Evolutionary conservation across 2,329 filamentous ascomycete genomes (phyloP), one percentile per base, ranked within the genome.

Genomic region (Neoscytalidium dimidiatum): DNA sequence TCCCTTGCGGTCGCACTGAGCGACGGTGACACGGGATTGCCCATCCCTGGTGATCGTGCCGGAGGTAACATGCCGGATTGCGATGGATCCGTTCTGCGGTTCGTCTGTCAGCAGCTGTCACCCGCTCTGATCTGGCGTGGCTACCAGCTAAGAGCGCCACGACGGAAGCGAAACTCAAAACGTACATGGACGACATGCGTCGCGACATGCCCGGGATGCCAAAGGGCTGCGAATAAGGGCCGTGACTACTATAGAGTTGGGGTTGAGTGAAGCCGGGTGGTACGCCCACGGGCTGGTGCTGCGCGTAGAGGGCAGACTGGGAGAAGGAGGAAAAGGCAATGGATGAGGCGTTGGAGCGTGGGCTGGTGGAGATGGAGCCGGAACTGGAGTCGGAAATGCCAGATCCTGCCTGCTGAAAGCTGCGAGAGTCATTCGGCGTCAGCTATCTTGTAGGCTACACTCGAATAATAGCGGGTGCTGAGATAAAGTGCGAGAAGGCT

Each of bases 351-450:
- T 80, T 81, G 68, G 83, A 84, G 69, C 80, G 81, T 66, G 82
- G 81, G 70, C 81, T 83, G 70, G 81, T 81, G 68, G 82, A 83
- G 71, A 80, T 81, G 68, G 82, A 85, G 71, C 84, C 84, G 64
- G 81, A 83, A 64, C 82, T 84, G 67, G 85, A 84, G 76, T 87
- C 84, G 66, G 85, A 81, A 70, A 85, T 80, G 69, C 81, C 79
- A 72, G 61, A 64, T 35, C 64, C 52, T 64, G 63, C 35, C 17
- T 56, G 49, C 28, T 52, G 63, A 41, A 64, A 64, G 35, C 63
- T 64, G 53, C 53, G 41, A 26, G 46, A 61, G 46, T 52, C 44
- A 53, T 57, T 38, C 51, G 41, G 38, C 21, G 63, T 64, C 53
- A 64, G 63, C 53, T 23, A 52, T 64, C 53, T 58, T 60, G 63